Conservation (phyloP, 2,329 filamentous ascomycete species). For the Colletotrichum gloeosporioides region DNA sequence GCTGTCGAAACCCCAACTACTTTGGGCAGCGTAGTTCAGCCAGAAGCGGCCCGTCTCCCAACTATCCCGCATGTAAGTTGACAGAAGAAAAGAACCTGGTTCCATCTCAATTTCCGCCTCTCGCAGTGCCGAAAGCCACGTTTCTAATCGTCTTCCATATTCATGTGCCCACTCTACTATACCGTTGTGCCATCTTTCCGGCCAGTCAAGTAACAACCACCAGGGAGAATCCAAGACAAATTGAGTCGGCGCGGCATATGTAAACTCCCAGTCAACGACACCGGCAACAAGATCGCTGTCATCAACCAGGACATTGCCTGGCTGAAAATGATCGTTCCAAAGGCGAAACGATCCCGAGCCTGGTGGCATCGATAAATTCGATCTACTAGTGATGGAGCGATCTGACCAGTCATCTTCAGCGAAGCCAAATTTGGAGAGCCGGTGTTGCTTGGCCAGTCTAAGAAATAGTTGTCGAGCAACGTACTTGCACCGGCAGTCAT, state of each 20-base stretch:
- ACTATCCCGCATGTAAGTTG: slow-evolving; percentile 38
- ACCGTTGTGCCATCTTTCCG: slow-evolving; percentile 36
- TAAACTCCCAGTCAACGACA: slow-evolving; percentile 47
- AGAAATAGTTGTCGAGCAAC: background rate
- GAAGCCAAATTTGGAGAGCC: background rate
- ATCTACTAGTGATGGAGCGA: background rate
- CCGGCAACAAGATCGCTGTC: slow-evolving; percentile 30
- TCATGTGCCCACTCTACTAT: slow-evolving; percentile 31
- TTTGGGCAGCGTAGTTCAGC: slow-evolving; percentile 38
- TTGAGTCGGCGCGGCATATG: slow-evolving; percentile 37
- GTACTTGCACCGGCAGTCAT: slow-evolving; percentile 25
- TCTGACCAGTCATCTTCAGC: background rate
- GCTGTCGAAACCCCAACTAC: slow-evolving; percentile 41
- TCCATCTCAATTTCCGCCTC: slow-evolving; percentile 28
- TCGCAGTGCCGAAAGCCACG: slow-evolving; percentile 35
- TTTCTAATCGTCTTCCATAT: slow-evolving; percentile 36
- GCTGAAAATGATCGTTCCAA: slow-evolving; percentile 36
- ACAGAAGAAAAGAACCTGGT: slow-evolving; percentile 24
- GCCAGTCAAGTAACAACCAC: slow-evolving; percentile 40
- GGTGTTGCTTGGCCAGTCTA: background rate
- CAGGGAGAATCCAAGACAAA: slow-evolving; percentile 39
- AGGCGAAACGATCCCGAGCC: slow-evolving; percentile 24
- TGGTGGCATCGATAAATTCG: background rate
- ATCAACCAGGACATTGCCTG: slow-evolving; percentile 37
- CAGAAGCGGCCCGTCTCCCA: slow-evolving; percentile 38